Evolutionary conservation across 441 rosid species (phyloP).

Genomic region (Pelargonium citronellum): DNA sequence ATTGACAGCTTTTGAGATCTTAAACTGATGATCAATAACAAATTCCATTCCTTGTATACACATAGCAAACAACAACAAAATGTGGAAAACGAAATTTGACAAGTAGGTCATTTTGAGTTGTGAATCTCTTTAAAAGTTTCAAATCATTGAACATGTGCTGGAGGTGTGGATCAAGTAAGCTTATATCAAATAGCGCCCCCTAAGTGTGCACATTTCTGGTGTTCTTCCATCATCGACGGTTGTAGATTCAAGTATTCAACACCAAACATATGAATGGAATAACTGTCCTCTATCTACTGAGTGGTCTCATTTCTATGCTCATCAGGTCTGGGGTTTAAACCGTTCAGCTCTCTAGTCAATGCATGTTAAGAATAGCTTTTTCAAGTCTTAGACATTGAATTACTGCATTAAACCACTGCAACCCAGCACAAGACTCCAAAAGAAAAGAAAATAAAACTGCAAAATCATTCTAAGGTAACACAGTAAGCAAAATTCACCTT

Average conservation of each 20-base stretch:
- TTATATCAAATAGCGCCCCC: neutral
- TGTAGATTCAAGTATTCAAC: neutral
- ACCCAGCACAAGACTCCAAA: neutral
- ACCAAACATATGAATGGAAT: neutral
- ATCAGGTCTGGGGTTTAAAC: neutral
- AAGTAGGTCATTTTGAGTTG: neutral
- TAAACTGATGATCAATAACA: neutral
- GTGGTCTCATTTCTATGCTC: neutral
- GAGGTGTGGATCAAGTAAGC: neutral
- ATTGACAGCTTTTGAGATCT: neutral
- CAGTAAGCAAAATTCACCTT: slow-evolving; percentile 32
- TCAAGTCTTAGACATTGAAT: neutral
- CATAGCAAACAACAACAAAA: too few relatives aligned
- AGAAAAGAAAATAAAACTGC: neutral
- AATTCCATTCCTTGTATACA: too few relatives aligned
- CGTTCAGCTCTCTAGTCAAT: neutral
- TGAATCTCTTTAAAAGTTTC: neutral
- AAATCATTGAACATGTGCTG: neutral
- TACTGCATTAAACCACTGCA: neutral
- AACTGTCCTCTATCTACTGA: neutral
- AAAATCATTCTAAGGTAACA: neutral
- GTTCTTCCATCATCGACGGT: neutral
- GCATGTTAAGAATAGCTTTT: neutral
- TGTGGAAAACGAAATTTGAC: too few relatives aligned
- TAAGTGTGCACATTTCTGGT: neutral